These are phyloP conservation scores for Macroventuria anomochaeta DNA, from an alignment of 2,329 filamentous ascomycete species.

Conservation along the genomic window DNA sequence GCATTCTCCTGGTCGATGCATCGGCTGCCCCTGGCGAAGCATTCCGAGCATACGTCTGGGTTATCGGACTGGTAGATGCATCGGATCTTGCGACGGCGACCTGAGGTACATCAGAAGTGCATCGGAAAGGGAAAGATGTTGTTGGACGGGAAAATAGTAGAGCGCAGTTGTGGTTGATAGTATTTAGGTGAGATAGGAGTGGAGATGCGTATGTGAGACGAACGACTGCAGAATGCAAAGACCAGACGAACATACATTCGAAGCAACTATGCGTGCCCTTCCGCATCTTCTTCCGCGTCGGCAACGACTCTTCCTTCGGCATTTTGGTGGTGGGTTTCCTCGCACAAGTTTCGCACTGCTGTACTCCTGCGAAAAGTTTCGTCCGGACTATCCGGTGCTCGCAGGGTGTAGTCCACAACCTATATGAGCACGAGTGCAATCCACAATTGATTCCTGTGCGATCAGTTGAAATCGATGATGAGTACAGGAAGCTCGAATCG, in stretches of 20 bases:
- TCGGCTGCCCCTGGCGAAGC: slow-evolving; percentile 52
- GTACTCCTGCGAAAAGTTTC: slow-evolving; percentile 26
- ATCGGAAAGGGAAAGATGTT: background rate
- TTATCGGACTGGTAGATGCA: slow-evolving; percentile 54
- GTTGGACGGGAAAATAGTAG: background rate
- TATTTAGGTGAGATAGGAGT: slow-evolving; percentile 1
- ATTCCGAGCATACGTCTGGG: slow-evolving; percentile 53
- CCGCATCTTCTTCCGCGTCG: slow-evolving; percentile 51
- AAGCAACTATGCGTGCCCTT: slow-evolving; percentile 55
- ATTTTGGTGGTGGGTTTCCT: slow-evolving; percentile 30
- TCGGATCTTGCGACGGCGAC: slow-evolving; percentile 58
- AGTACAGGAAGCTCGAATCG: background rate
- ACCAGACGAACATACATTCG: slow-evolving; percentile 48
- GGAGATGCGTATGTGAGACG: slow-evolving; percentile 1
- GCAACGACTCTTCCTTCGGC: slow-evolving; percentile 46
- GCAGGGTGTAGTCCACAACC: background rate
- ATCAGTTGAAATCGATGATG: background rate
- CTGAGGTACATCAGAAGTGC: slow-evolving; percentile 41
- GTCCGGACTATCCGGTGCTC: slow-evolving; percentile 23
- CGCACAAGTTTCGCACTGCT: slow-evolving; percentile 6
- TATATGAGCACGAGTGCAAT: slow-evolving; percentile 6
- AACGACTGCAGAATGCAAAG: slow-evolving; percentile 6
- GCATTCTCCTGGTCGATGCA: slow-evolving; percentile 57
- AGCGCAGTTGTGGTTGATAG: slow-evolving; percentile 7
- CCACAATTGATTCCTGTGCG: background rate